Base-by-base conservation (phyloP, 169 alveolate species). In the Plasmodium cynomolgi region DNA sequence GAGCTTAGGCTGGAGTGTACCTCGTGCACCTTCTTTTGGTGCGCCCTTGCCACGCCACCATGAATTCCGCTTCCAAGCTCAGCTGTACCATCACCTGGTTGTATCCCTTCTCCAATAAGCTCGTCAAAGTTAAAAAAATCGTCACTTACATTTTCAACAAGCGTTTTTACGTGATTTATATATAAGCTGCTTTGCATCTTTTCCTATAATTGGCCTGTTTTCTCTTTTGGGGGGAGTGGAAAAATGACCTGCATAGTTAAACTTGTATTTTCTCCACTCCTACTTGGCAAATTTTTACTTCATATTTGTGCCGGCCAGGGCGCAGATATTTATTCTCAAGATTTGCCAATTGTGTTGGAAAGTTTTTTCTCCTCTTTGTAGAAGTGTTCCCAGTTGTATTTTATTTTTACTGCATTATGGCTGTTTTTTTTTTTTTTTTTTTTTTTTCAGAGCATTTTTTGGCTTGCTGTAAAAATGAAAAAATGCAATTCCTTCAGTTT, bases 21-120 rank as follows among this genome's bases (percentile, higher is more conserved):
- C 26, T 90, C 84, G 44, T 90, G 83, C 13, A 80, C 54, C 54
- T 90, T 90, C 56, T 62, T 80, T 47, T 84, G 39, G 44, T 84
- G 62, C 2, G 33, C 62, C 34, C 5, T 23, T 34, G 23, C 41
- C 20, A 31, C 81, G 1, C 37, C 3, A 71, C 34, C 39, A 41
- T 50, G 73, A n/a, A 5, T 11, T 23, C 47, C 39, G 11, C 20
- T 29, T 34, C 15, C 20, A 33, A 62, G 34, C 54, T 15, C 54
- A 26, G n/a, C 23, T 17, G 44, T 31, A 17, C 13, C 56, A 34
- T 4, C 58, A 8, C 34, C 23, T 47, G 39, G 13, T 34, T 37
- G 23, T 83, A 37, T 37, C 73, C 68, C 81, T 20, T 62, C 91
- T n/a, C 72, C 44, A 56, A 2, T 83, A 11, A 33, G 47, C 9